Percentiles rank a stretch among this genome's conserved stretches.
These are phyloP conservation scores for Dillenia turbinata DNA, from an alignment of 164 flowering plant species.

Conservation along the genomic window DNA sequence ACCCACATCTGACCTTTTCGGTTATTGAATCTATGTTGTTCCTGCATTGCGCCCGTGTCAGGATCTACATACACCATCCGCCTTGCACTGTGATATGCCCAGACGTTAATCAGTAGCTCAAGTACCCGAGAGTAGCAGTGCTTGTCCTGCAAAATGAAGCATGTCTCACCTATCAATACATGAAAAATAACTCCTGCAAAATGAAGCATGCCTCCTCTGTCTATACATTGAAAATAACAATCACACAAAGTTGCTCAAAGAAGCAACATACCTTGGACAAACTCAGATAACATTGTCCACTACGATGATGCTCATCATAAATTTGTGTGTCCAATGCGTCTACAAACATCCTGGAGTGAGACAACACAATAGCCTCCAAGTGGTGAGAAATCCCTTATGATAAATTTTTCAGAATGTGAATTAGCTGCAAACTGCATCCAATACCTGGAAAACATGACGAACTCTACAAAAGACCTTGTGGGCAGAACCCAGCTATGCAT, in stretches of 20 bases:
- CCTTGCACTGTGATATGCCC: slow-evolving; percentile 97
- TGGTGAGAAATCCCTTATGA: too few relatives aligned
- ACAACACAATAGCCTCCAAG: neutral
- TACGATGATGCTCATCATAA: slow-evolving; percentile 72
- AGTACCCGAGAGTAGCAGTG: slow-evolving; percentile 90
- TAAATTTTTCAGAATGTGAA: too few relatives aligned
- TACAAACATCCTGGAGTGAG: slow-evolving; percentile 77
- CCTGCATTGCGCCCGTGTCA: slow-evolving; percentile 72
- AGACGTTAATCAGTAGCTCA: slow-evolving; percentile 87
- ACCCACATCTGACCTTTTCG: slow-evolving; percentile 90
- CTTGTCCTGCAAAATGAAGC: slow-evolving; percentile 63
- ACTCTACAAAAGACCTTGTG: slow-evolving; percentile 84
- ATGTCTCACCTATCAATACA: too few relatives aligned
- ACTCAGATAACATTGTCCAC: slow-evolving; percentile 72
- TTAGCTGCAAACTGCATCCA: neutral
- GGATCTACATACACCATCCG: slow-evolving; percentile 79
- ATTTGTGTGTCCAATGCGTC: slow-evolving; percentile 82
- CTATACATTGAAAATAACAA: too few relatives aligned
- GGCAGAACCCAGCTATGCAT: slow-evolving; percentile 94
- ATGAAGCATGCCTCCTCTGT: neutral
- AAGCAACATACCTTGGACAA: slow-evolving; percentile 55
- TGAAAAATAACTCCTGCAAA: slow-evolving; percentile 46
- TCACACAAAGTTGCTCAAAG: too few relatives aligned
- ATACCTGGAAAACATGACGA: slow-evolving; percentile 96
- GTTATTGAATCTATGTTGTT: slow-evolving; percentile 59